These are phyloP conservation scores for Stenogyne calaminthoides DNA, from an alignment of 305 asterid species.

Conservation along the genomic window DNA sequence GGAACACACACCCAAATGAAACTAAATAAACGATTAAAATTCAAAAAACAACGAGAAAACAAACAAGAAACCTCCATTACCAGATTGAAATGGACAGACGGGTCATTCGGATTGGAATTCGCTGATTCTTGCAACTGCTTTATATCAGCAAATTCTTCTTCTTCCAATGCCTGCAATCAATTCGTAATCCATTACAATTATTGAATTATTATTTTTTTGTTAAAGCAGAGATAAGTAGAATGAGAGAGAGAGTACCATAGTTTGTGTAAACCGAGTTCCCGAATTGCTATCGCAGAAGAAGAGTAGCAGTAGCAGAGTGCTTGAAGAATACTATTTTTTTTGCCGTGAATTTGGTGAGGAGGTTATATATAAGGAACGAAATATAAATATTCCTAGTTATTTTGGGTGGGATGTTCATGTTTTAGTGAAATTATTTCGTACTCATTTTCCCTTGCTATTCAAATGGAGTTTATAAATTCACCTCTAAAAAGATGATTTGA, in stretches of 20 bases:
- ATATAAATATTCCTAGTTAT: too few species aligned
- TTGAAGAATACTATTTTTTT: not conserved
- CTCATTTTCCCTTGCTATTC: too few species aligned
- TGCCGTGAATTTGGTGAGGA: not conserved
- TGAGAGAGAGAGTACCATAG: slow-evolving; percentile 32
- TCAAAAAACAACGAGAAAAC: not conserved
- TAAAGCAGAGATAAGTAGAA: not conserved
- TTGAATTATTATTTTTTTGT: not conserved
- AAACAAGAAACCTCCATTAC: slow-evolving; percentile 33
- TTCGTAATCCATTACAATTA: slow-evolving; percentile 14
- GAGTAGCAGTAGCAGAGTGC: not conserved
- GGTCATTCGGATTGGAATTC: slow-evolving; percentile 52
- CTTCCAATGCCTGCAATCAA: slow-evolving; percentile 38
- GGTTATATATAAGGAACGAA: too few species aligned
- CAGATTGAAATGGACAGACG: slow-evolving; percentile 63
- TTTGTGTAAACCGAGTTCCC: slow-evolving; percentile 16
- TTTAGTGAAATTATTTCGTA: too few species aligned
- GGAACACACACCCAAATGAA: not conserved
- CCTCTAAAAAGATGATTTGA: too few species aligned
- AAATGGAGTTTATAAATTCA: too few species aligned
- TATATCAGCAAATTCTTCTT: slow-evolving; percentile 38
- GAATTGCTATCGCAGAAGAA: not conserved
- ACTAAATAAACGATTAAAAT: not conserved
- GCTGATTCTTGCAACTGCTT: slow-evolving; percentile 49
- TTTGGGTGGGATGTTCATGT: too few species aligned